Percentiles rank a stretch among this genome's conserved stretches.
phyloP scores from a whole-genome alignment of 305 asterid species.

The Rubia tinctorum region DNA sequence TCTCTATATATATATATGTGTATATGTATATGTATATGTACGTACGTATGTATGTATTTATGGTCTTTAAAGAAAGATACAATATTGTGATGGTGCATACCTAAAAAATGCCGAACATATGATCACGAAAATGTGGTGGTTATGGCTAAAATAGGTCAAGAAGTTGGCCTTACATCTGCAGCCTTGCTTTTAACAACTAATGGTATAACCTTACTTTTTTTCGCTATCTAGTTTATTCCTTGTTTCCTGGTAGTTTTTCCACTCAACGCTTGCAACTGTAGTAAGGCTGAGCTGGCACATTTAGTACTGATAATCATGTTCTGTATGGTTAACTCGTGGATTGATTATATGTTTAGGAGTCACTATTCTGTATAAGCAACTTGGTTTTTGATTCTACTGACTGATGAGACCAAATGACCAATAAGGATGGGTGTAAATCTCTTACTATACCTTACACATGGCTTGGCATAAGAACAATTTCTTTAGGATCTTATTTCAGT shows the following conservation, averaged over 20 bases:
- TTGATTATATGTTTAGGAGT: neutral
- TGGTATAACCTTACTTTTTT: neutral
- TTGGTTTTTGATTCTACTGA: neutral
- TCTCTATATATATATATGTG: too few species aligned
- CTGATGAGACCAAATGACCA: too few species aligned
- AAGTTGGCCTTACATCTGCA: neutral
- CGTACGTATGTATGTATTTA: neutral
- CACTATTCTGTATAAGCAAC: neutral
- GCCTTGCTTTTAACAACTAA: neutral
- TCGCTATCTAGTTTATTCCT: neutral
- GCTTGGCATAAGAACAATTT: neutral
- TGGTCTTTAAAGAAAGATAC: neutral
- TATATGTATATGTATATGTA: too few species aligned
- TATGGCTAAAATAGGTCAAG: neutral
- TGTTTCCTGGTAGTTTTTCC: neutral
- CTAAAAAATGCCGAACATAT: neutral
- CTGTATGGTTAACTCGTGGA: too few species aligned
- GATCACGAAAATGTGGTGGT: neutral
- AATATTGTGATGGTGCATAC: neutral
- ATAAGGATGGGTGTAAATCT: neutral
- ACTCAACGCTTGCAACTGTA: neutral
- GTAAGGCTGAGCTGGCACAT: neutral
- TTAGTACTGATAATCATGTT: too few species aligned
- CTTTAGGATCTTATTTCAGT: neutral
- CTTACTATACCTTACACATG: neutral